phyloP scores from a whole-genome alignment of 1,284 basidiomycete genomes.

The Earliella scabrosa region DNA sequence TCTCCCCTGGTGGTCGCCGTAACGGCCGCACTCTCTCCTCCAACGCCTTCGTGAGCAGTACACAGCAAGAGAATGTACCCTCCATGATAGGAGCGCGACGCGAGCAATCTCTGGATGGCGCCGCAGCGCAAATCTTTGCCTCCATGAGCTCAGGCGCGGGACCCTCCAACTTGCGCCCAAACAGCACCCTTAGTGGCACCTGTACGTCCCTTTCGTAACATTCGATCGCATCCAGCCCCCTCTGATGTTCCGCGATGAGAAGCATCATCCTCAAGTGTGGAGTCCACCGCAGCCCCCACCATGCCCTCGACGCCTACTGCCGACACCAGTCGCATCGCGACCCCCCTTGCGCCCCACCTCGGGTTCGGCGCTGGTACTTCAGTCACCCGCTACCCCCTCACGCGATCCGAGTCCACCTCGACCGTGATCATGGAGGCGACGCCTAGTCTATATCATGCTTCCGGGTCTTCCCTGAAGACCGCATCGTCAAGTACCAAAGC shows the following conservation, averaged over 20 bases:
- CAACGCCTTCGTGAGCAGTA: neutral
- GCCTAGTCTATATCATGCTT: conserved; percentile 10
- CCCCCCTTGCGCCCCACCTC: conserved; percentile 19
- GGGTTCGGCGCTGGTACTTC: conserved; percentile 6
- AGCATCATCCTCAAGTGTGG: conserved; percentile 15
- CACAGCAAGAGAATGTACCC: conserved; percentile 1
- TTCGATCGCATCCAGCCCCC: neutral
- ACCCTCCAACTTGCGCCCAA: neutral
- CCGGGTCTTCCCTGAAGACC: neutral
- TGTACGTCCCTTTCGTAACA: conserved; percentile 7
- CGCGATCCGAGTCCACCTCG: conserved; percentile 20
- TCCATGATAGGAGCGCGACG: neutral
- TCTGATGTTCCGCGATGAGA: neutral
- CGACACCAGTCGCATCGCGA: conserved; percentile 2
- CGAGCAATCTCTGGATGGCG: neutral
- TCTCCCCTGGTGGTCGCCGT: conserved; percentile 23
- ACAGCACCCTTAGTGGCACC: conserved; percentile 1
- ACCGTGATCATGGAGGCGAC: conserved; percentile 17
- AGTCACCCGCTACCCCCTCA: conserved; percentile 18
- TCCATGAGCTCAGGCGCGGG: neutral
- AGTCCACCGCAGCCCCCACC: conserved; percentile 5
- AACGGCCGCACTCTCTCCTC: conserved; percentile 12
- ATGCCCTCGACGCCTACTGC: conserved; percentile 14
- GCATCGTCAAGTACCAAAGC: neutral
- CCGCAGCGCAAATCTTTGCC: neutral